Evolutionary conservation across 805 yeast species (phyloP), one percentile per base, ranked within the genome.

Genomic region (Blastobotrys mokoenaii): DNA sequence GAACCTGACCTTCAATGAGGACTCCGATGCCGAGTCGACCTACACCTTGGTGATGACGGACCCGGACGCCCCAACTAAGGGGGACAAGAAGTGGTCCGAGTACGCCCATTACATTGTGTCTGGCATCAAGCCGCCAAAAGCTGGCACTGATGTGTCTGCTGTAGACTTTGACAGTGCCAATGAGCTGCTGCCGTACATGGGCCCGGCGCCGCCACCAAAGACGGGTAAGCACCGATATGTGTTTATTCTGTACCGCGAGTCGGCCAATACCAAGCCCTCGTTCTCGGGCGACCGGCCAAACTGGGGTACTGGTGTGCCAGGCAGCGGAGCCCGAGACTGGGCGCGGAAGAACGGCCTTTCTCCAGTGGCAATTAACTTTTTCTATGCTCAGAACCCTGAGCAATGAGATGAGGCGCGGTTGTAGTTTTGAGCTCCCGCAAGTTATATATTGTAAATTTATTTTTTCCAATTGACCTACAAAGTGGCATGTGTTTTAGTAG

Each of bases 191-290:
- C 68, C 79, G 4, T 87, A 88, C 63, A 59, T 67, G 54, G 95
- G 95, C 0, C 96, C 96, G 2, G 96, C 77, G 3, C 96, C 96
- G n/a, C 96, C 96, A 34, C 74, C 75, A 40, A 79, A 79, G 45
- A 84, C 96, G 0, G 90, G 94, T 11, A 76, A 80, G 58, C 97
- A 89, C 68, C 79, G 96, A 52, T 89, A 89, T 62, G 86, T 84
- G 15, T 84, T 83, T 56, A 55, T 86, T 45, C 66, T 89, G 50
- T 86, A 71, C 64, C 82, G 81, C 65, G 94, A 79, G 61, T 37
- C 16, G 11, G 18, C 30, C 6, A 18, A 73, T 65, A 2, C 60
- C 63, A 29, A 65, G 56, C 51, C 48, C 10, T 6, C 46, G 35
- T 14, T 22, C 11, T 9, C 25, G 3, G 52, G 59, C 40, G 50